phyloP scores from a whole-genome alignment of 306 rosid species.

The Alnus glutinosa region DNA sequence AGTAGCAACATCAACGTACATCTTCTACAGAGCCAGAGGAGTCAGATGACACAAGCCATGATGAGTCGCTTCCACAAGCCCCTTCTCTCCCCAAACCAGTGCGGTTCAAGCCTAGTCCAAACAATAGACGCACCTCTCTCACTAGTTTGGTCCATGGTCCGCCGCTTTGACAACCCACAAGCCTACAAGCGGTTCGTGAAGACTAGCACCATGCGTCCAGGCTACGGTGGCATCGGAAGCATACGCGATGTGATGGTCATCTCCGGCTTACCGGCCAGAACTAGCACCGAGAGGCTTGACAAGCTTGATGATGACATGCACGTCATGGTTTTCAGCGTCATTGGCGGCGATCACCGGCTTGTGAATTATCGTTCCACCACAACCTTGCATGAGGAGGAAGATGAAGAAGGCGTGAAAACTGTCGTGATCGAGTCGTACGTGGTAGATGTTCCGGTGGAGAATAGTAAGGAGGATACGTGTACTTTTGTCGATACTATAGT shows the following conservation, averaged over 20 bases:
- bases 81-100: constrained; percentile 42
- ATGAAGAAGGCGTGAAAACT: constrained; percentile 23
- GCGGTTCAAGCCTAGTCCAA: constrained; percentile 53
- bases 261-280: constrained; percentile 57
- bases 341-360: constrained; percentile 71
- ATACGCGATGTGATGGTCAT: constrained; percentile 44
- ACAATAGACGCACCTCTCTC: constrained; percentile 53
- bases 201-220: constrained; percentile 45
- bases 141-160: constrained; percentile 59
- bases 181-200: constrained; percentile 54
- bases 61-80: constrained; percentile 36
- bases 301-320: constrained; percentile 48
- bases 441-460: constrained; percentile 64
- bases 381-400: constrained; percentile 47
- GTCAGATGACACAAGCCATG: constrained; percentile 27
- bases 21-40: no score
- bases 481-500: constrained; percentile 57
- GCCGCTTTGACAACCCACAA: constrained; percentile 58
- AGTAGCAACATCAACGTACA: not conserved
- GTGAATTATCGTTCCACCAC: constrained; percentile 56
- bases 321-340: constrained; percentile 51
- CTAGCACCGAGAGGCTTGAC: constrained; percentile 59
- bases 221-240: constrained; percentile 55
- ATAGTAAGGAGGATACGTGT: constrained; percentile 56
- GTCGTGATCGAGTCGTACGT: constrained; percentile 64